Evolutionary conservation across 2,329 filamentous ascomycete genomes (phyloP).

Genomic region (Metarhizium robertsii): DNA sequence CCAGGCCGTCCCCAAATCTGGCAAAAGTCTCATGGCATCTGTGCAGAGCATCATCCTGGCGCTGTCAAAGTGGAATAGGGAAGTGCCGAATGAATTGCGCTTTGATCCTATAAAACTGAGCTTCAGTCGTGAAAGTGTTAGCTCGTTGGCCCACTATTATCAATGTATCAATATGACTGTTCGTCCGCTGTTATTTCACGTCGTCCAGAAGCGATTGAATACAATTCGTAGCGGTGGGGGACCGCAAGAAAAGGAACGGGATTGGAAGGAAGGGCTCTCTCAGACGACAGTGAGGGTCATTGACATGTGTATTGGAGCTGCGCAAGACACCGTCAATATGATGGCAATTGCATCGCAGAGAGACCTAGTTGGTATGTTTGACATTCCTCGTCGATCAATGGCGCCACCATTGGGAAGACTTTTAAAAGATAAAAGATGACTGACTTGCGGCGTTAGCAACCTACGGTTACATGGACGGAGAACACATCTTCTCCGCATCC

Average conservation of each 20-base stretch:
- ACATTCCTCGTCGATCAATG: neutral
- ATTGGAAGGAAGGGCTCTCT: slow-evolving; percentile 31
- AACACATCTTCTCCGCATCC: slow-evolving; percentile 45
- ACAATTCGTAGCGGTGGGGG: slow-evolving; percentile 8
- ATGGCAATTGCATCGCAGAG: slow-evolving; percentile 12
- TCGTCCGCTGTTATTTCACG: slow-evolving; percentile 42
- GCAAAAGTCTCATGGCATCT: slow-evolving; percentile 36
- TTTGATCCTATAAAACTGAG: slow-evolving; percentile 37
- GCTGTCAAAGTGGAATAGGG: slow-evolving; percentile 38
- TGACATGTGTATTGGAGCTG: slow-evolving; percentile 41
- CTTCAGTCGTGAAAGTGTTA: slow-evolving; percentile 39
- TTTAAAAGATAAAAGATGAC: neutral
- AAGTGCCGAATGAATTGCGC: slow-evolving; percentile 36
- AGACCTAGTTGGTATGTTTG: slow-evolving; percentile 34
- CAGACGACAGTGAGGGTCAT: slow-evolving; percentile 39
- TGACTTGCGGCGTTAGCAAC: slow-evolving; percentile 27
- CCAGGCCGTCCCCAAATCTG: slow-evolving; percentile 27
- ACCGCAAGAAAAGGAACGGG: slow-evolving; percentile 18
- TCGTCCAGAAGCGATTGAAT: slow-evolving; percentile 38
- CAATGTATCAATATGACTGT: slow-evolving; percentile 50
- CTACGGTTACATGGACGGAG: slow-evolving; percentile 48
- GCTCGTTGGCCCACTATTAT: slow-evolving; percentile 44
- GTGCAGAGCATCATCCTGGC: slow-evolving; percentile 41
- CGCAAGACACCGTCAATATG: slow-evolving; percentile 28
- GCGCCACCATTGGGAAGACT: no score